Evolutionary conservation across 2,329 filamentous ascomycete genomes (phyloP).

Genomic region (Microdochium paspali): DNA sequence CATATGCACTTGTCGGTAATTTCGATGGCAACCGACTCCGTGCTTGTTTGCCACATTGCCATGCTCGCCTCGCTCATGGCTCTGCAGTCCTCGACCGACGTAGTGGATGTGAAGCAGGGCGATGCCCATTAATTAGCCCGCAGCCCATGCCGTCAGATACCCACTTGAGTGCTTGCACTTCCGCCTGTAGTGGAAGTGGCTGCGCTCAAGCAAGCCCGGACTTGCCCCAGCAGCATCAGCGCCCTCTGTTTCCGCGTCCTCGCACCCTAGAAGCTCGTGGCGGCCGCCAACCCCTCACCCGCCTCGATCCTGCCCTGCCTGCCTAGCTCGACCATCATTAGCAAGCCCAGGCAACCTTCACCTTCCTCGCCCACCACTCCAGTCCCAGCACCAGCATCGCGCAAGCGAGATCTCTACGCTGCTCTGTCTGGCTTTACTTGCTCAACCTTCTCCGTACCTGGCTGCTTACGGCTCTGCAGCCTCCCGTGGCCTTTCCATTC

Average conservation of each 20-base stretch:
- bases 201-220: not conserved
- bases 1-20: not conserved
- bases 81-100: no score
- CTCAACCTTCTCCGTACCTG: not conserved
- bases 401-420: no score
- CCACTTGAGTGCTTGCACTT: not conserved
- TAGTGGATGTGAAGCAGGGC: no score
- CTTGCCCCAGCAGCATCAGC: no score
- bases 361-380: not conserved
- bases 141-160: not conserved
- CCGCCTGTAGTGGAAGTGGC: no score
- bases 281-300: not conserved
- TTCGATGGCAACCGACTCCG: no score
- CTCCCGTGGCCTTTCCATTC: not conserved
- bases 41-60: no score
- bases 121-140: not conserved
- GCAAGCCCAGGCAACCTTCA: not conserved
- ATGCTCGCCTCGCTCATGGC: no score
- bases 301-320: not conserved
- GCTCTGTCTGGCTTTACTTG: no score
- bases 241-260: not conserved
- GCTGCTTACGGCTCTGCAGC: not conserved
- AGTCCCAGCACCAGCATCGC: no score
- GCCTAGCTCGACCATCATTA: not conserved
- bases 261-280: not conserved